Conservation (phyloP, 768 basidiomycete genomes). For the Mycena galopus region DNA sequence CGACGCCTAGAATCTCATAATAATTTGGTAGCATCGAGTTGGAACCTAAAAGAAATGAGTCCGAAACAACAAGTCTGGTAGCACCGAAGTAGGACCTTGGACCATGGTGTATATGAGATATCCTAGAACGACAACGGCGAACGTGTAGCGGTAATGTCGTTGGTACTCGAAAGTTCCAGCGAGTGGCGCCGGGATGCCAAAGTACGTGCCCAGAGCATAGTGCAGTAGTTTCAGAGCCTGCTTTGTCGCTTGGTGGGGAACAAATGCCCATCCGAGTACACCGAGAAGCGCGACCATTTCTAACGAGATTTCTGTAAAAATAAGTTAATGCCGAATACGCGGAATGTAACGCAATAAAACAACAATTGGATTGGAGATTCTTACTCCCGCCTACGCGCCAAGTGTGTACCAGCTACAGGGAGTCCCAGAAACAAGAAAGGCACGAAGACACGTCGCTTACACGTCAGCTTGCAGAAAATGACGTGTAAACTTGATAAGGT, state of each 20-base stretch:
- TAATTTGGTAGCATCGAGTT: slow-evolving; percentile 76
- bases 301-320: background rate
- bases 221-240: slow-evolving; percentile 64
- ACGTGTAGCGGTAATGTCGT: slow-evolving; percentile 74
- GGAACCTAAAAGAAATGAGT: slow-evolving; percentile 61
- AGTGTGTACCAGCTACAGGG: background rate
- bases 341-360: background rate
- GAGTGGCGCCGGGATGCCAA: slow-evolving; percentile 52
- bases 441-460: slow-evolving; percentile 4
- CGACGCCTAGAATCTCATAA: slow-evolving; percentile 79
- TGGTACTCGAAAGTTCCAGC: slow-evolving; percentile 59
- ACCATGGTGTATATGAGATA: slow-evolving; percentile 78
- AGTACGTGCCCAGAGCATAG: slow-evolving; percentile 46
- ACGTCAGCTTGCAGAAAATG: background rate
- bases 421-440: background rate
- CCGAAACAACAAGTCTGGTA: no score
- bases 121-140: slow-evolving; percentile 70
- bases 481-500: background rate
- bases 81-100: slow-evolving; percentile 44
- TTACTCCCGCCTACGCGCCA: background rate
- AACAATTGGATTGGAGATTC: background rate
- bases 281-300: slow-evolving; percentile 47
- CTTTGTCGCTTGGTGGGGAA: slow-evolving; percentile 73
- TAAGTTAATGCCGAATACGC: background rate
- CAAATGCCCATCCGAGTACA: slow-evolving; percentile 73